Percentiles rank a stretch among this genome's conserved stretches.
phyloP scores from a whole-genome alignment of 331 rosid species.

The Malus hybrid region DNA sequence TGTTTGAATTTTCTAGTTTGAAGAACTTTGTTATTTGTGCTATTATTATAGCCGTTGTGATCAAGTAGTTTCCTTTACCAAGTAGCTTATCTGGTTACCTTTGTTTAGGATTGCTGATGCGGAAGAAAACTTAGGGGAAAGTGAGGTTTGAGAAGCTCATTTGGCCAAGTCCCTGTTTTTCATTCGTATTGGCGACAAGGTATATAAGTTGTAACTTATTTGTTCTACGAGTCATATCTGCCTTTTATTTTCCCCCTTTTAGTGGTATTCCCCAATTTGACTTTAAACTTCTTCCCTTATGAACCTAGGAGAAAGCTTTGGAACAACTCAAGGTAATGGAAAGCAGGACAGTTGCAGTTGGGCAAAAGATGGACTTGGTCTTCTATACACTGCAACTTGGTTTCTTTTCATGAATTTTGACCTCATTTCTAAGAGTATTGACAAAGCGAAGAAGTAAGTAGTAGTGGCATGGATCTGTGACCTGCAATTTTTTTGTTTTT shows the following conservation, averaged over 20 bases:
- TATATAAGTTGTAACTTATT: slow-evolving; percentile 14
- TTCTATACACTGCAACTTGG: slow-evolving; percentile 86
- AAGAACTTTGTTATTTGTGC: no score
- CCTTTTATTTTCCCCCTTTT: background rate
- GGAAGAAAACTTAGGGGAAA: slow-evolving; percentile 95
- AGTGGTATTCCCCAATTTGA: slow-evolving; percentile 5
- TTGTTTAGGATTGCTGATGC: slow-evolving; percentile 87
- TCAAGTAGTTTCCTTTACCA: background rate
- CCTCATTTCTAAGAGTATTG: slow-evolving; percentile 88
- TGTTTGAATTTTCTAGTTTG: background rate
- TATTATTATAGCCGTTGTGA: background rate
- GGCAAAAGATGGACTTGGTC: slow-evolving; percentile 95
- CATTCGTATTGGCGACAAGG: slow-evolving; percentile 92
- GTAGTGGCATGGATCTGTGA: slow-evolving; percentile 15
- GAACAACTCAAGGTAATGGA: slow-evolving; percentile 92
- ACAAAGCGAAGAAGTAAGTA: slow-evolving; percentile 75
- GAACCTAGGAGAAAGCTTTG: slow-evolving; percentile 73
- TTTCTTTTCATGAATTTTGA: slow-evolving; percentile 94
- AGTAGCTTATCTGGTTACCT: slow-evolving; percentile 11
- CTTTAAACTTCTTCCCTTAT: slow-evolving; percentile 5
- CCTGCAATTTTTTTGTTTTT: background rate
- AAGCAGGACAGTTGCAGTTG: slow-evolving; percentile 90
- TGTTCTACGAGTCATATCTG: background rate
- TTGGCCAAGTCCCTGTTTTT: slow-evolving; percentile 85
- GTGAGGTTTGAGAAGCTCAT: slow-evolving; percentile 99